Evolutionary conservation across 192 early-diverging fungal genomes (phyloP).

Genomic region (Coemansia sp.): DNA sequence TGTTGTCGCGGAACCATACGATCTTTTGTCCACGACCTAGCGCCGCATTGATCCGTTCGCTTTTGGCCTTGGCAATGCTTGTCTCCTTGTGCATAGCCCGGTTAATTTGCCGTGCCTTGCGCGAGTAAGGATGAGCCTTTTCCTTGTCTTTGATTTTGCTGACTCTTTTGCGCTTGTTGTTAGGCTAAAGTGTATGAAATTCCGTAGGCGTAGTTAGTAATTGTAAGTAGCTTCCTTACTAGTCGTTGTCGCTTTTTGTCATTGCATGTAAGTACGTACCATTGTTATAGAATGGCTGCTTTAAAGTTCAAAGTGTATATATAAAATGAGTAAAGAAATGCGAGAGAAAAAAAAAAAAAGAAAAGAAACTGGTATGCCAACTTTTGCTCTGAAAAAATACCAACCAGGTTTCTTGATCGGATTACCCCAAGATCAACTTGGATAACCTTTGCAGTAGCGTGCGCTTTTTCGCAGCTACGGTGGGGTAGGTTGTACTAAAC

Average conservation of each 20-base stretch:
- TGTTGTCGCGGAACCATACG: conserved; percentile 69
- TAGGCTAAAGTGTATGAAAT: conserved; percentile 49
- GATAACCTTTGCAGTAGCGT: not conserved
- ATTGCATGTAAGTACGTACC: not conserved
- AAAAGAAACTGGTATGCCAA: not conserved
- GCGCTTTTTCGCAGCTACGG: not conserved
- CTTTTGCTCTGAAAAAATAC: not conserved
- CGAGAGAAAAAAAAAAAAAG: not conserved
- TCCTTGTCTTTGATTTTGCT: conserved; percentile 63
- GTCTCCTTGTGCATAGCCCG: conserved; percentile 64
- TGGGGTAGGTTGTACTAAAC: not conserved
- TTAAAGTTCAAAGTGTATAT: not conserved
- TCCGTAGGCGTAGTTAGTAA: not conserved
- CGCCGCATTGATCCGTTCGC: conserved; percentile 39
- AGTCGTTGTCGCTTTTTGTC: not conserved
- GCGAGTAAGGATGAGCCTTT: conserved; percentile 77
- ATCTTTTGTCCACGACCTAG: conserved; percentile 60
- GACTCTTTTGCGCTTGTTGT: conserved; percentile 62
- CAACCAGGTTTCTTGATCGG: not conserved
- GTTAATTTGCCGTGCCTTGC: conserved; percentile 71
- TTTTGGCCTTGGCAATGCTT: conserved; percentile 52
- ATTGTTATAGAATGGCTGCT: not conserved
- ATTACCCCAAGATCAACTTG: not conserved
- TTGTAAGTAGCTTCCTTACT: not conserved
- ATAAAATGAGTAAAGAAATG: not conserved